Conservation (phyloP, 768 basidiomycete genomes). For the Saitozyma podzolica region DNA sequence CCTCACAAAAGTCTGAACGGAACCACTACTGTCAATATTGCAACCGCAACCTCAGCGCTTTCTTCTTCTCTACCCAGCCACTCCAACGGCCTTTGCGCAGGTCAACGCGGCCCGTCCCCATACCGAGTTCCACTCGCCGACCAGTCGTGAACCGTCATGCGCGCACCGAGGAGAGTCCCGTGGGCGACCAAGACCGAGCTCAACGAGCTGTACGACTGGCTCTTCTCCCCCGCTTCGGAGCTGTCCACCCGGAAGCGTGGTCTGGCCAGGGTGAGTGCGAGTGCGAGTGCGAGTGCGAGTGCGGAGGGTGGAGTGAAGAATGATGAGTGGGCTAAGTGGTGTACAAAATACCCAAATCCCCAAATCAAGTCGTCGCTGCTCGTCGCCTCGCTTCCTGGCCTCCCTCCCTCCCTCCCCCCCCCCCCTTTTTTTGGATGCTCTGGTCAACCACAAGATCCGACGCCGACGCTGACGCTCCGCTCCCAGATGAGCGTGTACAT, state of each 20-base stretch:
- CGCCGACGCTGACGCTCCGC: not conserved
- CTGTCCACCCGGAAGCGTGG: constrained; percentile 18
- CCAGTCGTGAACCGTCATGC: constrained; percentile 13
- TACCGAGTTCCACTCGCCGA: not conserved
- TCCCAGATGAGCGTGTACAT: constrained; percentile 46
- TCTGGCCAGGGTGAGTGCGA: constrained; percentile 39
- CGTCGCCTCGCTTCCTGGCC: no score
- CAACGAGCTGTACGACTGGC: constrained; percentile 44
- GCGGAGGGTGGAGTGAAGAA: no score
- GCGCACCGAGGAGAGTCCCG: constrained; percentile 38
- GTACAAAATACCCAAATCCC: no score
- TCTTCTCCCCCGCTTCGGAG: constrained; percentile 42
- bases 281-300: no score
- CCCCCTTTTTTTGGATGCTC: not conserved
- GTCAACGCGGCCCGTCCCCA: not conserved
- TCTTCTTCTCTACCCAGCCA: not conserved
- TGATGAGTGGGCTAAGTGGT: no score
- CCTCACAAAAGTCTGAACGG: not conserved
- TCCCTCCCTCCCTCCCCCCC: not conserved
- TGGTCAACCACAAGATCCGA: no score
- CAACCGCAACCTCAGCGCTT: not conserved
- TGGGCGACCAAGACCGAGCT: constrained; percentile 43
- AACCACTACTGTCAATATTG: not conserved
- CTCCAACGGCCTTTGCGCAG: not conserved
- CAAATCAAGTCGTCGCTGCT: no score